Percentiles rank a stretch among this genome's conserved stretches.
Conservation (phyloP, 2,329 filamentous ascomycete species). For the Blastomyces silverae region DNA sequence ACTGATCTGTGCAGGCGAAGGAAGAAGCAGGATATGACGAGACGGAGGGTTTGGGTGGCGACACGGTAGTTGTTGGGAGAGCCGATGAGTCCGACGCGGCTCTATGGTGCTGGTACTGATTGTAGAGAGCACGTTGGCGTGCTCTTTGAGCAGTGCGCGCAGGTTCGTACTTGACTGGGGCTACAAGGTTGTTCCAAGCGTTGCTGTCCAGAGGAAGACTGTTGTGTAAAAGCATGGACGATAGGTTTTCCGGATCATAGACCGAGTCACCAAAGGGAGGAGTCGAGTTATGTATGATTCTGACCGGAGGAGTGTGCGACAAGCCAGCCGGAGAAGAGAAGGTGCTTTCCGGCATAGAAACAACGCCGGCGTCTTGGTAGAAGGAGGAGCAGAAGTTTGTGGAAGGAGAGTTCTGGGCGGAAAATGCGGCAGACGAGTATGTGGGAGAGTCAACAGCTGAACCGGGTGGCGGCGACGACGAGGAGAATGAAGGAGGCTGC, state of each 20-base stretch:
- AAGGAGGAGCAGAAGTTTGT: slow-evolving; percentile 18
- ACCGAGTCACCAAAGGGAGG: slow-evolving; percentile 23
- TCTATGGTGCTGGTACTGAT: slow-evolving; percentile 33
- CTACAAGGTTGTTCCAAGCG: slow-evolving; percentile 16
- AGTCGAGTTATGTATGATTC: slow-evolving; percentile 29
- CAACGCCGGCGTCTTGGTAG: slow-evolving; percentile 16
- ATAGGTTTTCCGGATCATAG: slow-evolving; percentile 25
- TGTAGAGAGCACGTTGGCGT: slow-evolving; percentile 11
- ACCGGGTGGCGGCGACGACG: slow-evolving; percentile 8
- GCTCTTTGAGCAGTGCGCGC: not conserved
- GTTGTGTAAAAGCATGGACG: slow-evolving; percentile 37
- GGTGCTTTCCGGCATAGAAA: slow-evolving; percentile 20
- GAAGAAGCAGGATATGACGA: slow-evolving; percentile 38
- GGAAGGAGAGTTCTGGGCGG: slow-evolving; percentile 20
- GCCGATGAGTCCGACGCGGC: slow-evolving; percentile 37
- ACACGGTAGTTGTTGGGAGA: slow-evolving; percentile 37
- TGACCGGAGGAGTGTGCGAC: slow-evolving; percentile 28
- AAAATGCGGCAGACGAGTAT: slow-evolving; percentile 20
- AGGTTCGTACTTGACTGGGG: slow-evolving; percentile 21
- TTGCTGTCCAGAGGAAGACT: slow-evolving; percentile 15
- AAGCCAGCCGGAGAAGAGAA: slow-evolving; percentile 26
- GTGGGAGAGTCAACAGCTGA: slow-evolving; percentile 16
- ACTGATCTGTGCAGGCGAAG: slow-evolving; percentile 35
- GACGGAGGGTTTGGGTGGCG: slow-evolving; percentile 39
- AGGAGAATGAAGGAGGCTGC: slow-evolving; percentile 12